Conservation (phyloP, 2,329 filamentous ascomycete species). For the Exophiala mesophila region DNA sequence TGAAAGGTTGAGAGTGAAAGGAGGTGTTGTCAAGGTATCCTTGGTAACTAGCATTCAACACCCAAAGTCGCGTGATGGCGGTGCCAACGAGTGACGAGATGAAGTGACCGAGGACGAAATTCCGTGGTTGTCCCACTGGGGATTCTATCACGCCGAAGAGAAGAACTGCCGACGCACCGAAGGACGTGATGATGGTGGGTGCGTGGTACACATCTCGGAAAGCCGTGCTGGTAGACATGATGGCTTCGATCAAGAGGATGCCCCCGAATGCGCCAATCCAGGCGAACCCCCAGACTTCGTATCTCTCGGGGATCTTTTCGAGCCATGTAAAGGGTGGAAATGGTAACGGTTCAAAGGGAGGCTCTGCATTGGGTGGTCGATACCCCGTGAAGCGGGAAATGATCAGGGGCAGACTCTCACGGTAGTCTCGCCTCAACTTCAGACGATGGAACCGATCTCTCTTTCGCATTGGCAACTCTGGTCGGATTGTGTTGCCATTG, state of each 20-base stretch:
- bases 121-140: constrained; percentile 32
- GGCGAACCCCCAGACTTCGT: constrained; percentile 13
- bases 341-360: constrained; percentile 13
- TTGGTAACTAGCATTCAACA: constrained; percentile 30
- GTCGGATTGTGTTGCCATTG: too few relatives aligned
- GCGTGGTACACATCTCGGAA: constrained; percentile 19
- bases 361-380: constrained; percentile 6
- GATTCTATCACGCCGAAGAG: constrained; percentile 32
- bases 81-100: constrained; percentile 31
- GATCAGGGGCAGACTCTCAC: constrained; percentile 8
- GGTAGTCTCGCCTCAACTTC: constrained; percentile 9
- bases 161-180: constrained; percentile 32
- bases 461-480: constrained; percentile 3
- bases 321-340: constrained; percentile 12
- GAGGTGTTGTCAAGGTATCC: constrained; percentile 25
- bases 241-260: constrained; percentile 18
- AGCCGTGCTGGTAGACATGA: constrained; percentile 21
- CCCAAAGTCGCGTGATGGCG: constrained; percentile 32
- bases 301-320: constrained; percentile 34
- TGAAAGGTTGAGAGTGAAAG: constrained; percentile 28
- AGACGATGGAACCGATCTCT: constrained; percentile 1
- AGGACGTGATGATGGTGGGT: constrained; percentile 20
- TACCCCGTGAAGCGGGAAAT: constrained; percentile 12
- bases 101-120: constrained; percentile 33
- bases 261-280: constrained; percentile 18